phyloP scores from a whole-genome alignment of 2,329 filamentous ascomycete species.

The Aspergillus terreus region DNA sequence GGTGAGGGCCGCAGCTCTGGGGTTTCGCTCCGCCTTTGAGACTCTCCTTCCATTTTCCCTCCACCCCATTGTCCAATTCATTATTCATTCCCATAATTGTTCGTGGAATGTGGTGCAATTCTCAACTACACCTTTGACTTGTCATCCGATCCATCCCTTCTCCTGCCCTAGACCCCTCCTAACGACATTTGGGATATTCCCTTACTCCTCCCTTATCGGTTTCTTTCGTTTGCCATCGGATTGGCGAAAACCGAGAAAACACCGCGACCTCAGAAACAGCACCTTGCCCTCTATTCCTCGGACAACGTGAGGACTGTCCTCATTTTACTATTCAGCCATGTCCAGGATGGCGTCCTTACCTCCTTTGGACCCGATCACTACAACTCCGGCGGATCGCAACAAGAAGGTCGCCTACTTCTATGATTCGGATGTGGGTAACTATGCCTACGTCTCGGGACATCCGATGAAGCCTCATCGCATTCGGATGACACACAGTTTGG shows the following conservation, averaged over 20 bases:
- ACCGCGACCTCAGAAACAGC: conserved; percentile 5
- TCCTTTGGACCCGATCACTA: conserved; percentile 51
- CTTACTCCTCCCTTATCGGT: background rate
- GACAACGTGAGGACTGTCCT: conserved; percentile 9
- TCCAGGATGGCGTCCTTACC: conserved; percentile 50
- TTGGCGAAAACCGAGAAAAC: conserved; percentile 12
- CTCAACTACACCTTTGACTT: conserved; percentile 6
- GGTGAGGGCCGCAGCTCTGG: conserved; percentile 21
- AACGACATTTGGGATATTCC: background rate
- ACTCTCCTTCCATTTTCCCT: conserved; percentile 15
- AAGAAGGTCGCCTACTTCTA: conserved; percentile 98
- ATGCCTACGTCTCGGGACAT: conserved; percentile 80
- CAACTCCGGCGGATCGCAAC: conserved; percentile 51
- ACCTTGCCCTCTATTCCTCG: background rate
- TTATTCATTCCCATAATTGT: conserved; percentile 13
- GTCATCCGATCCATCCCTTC: background rate
- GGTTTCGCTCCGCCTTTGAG: conserved; percentile 14
- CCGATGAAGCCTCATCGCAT: conserved; percentile 67
- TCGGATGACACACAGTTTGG: conserved; percentile 62
- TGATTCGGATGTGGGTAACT: conserved; percentile 96
- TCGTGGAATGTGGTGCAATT: conserved; percentile 10
- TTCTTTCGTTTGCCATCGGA: background rate
- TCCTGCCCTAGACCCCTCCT: background rate
- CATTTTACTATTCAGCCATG: conserved; percentile 4
- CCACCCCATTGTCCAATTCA: conserved; percentile 11